Percentiles rank a stretch among this genome's conserved stretches.
Evolutionary conservation across 2,329 filamentous ascomycete genomes (phyloP).

Genomic region (Penicillium sp.): DNA sequence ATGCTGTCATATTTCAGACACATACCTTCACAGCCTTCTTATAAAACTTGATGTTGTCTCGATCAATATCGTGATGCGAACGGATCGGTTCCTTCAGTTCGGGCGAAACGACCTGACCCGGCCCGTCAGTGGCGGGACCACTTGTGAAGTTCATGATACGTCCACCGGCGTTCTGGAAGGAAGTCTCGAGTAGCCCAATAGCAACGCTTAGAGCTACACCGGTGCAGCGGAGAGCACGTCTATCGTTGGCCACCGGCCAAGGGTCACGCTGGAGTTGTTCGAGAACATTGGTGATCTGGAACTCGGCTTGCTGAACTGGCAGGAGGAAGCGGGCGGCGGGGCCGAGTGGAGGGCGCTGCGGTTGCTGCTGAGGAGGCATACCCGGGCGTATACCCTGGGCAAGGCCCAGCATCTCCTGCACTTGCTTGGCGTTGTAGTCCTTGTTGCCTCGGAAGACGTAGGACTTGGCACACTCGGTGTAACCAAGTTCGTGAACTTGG

Average conservation of each 20-base stretch:
- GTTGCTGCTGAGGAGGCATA: constrained; percentile 64
- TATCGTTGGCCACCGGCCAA: constrained; percentile 94
- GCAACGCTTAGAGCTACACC: constrained; percentile 96
- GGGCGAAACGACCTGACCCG: constrained; percentile 93
- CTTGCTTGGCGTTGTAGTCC: constrained; percentile 96
- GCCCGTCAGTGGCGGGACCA: constrained; percentile 92
- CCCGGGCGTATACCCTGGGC: constrained; percentile 73
- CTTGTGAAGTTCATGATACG: constrained; percentile 98
- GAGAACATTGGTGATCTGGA: constrained; percentile 93
- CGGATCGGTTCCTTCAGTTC: constrained; percentile 95
- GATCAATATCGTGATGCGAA: constrained; percentile 97
- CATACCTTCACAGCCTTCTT: constrained; percentile 95
- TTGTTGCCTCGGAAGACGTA: constrained; percentile 98
- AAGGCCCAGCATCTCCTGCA: constrained; percentile 97
- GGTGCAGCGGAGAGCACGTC: constrained; percentile 86
- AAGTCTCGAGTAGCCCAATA: constrained; percentile 87
- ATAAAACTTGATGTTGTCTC: constrained; percentile 99
- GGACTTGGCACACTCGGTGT: constrained; percentile 96
- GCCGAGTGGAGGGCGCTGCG: constrained; percentile 75
- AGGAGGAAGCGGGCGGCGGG: constrained; percentile 88
- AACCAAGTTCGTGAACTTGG: constrained; percentile 97
- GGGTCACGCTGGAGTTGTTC: constrained; percentile 96
- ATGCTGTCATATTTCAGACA: constrained; percentile 8
- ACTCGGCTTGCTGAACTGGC: constrained; percentile 93
- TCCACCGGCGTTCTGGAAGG: constrained; percentile 92